phyloP scores from a whole-genome alignment of 169 alveolate genomes.

The Babesia gibsoni region DNA sequence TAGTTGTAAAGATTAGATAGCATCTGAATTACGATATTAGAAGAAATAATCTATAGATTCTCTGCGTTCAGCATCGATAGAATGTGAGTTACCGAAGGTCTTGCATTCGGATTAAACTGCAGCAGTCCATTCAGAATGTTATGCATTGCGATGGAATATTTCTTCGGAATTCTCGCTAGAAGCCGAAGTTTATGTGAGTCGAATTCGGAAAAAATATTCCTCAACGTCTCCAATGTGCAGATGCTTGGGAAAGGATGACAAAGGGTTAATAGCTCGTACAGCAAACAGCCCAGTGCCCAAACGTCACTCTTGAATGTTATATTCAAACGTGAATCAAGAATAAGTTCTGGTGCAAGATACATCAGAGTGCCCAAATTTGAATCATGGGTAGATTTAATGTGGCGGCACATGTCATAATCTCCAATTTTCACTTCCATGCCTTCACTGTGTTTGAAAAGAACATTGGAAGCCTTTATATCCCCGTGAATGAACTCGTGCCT shows the following conservation, averaged over 20 bases:
- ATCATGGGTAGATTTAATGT: no score
- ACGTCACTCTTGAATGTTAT: slow-evolving; percentile 39
- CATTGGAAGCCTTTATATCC: slow-evolving; percentile 31
- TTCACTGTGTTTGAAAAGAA: background rate
- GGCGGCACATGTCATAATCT: slow-evolving; percentile 32
- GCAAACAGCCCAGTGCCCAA: slow-evolving; percentile 67
- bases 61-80: background rate
- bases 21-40: no score
- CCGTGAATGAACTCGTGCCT: slow-evolving; percentile 1
- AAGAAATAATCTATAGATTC: no score
- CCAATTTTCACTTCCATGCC: slow-evolving; percentile 2
- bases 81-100: slow-evolving; percentile 2
- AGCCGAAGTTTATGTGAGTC: background rate
- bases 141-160: background rate
- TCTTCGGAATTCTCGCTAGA: background rate
- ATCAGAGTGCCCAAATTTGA: slow-evolving; percentile 3
- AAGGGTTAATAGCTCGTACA: slow-evolving; percentile 64
- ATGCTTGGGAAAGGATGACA: slow-evolving; percentile 56
- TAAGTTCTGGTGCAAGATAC: slow-evolving; percentile 33
- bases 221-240: slow-evolving; percentile 15
- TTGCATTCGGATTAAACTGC: background rate
- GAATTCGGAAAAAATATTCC: background rate
- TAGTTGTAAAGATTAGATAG: no score
- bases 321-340: background rate
- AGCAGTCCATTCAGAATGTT: background rate